Base-by-base conservation (phyloP, 2,329 filamentous ascomycete genomes). In the Aspergillus fischeri region DNA sequence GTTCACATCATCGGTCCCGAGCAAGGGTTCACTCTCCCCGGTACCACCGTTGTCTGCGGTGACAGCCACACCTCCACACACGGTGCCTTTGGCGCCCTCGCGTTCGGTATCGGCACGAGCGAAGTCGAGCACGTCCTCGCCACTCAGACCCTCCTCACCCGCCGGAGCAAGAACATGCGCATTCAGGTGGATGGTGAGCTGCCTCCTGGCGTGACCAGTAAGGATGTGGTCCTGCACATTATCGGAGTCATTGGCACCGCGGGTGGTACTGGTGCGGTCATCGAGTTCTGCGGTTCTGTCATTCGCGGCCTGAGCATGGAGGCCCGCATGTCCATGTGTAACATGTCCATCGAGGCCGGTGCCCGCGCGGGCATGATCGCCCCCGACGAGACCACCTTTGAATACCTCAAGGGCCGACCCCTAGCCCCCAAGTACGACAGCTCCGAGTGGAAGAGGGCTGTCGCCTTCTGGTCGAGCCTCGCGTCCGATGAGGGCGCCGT, bases 1-100 rank as follows among this genome's bases (percentile, higher is more conserved):
- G 94, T 97, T 57, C 94, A 99, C 78, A 91, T 99, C 69, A 97
- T 99, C 68, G 94, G 94, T 38, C 94, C 94, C 44, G 94, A 99
- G 81, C 94, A 99, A 77, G 94, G 94, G 65, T 99, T 99, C 81
- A 99, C 94, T 56, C 88, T 97, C 41, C 94, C 94, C 45, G 94
- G 91, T 65, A 97, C 94, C 54, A 99, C 94, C 3, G 90, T 97
- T 41, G 94, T 97, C 64, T 97, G 94, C 72, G 94, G 94, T 75
- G 94, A 99, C 83, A 96, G 90, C 71, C 94, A 99, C 75, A 99
- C 94, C 49, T 97, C 93, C 27, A 99, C 94, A 62, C 94, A 99
- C 78, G 94, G 94, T 69, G 94, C 94, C 53, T 99, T 97, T 68
- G 94, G 94, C 65, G 85, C 92, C 66, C 85, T 97, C 61, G 94